phyloP scores from a whole-genome alignment of 305 asterid genomes.

The Salvia sclarea region DNA sequence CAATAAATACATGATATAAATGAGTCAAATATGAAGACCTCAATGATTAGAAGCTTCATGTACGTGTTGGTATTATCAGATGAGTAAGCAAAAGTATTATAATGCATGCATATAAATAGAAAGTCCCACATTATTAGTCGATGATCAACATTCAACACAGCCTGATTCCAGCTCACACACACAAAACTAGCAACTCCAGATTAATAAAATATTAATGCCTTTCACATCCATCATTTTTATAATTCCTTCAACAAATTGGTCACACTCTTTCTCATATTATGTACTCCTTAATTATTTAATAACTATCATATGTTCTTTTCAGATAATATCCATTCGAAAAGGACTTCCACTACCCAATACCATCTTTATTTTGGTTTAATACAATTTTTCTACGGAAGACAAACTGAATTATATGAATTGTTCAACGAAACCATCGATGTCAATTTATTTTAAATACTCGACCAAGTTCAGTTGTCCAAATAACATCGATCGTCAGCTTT shows the following conservation, averaged over 20 bases:
- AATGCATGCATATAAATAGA: background rate
- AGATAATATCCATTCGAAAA: background rate
- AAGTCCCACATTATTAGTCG: background rate
- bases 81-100: background rate
- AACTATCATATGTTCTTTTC: background rate
- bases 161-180: background rate
- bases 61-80: background rate
- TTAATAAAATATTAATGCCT: background rate
- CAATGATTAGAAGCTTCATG: background rate
- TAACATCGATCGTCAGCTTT: background rate
- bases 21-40: background rate
- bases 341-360: background rate
- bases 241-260: background rate
- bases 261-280: background rate
- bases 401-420: background rate
- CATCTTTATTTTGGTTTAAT: no score
- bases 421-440: background rate
- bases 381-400: background rate
- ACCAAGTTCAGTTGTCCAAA: background rate
- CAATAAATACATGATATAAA: background rate
- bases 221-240: background rate
- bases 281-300: background rate
- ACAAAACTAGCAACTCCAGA: background rate
- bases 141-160: background rate
- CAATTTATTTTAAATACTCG: background rate